These are phyloP conservation scores for Croton laevigatus DNA, from an alignment of 441 rosid genomes.

Conservation along the genomic window DNA sequence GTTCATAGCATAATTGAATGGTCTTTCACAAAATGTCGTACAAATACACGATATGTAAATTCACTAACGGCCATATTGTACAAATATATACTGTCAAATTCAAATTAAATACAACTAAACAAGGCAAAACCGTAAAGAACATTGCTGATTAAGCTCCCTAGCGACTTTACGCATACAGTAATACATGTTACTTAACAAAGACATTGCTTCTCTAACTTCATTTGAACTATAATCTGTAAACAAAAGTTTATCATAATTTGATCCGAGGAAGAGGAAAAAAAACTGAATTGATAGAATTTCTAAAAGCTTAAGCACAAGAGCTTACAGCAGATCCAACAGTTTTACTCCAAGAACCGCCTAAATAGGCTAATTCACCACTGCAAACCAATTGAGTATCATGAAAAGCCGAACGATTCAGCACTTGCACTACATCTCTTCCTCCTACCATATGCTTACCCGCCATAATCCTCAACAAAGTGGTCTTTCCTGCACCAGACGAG, in stretches of 20 bases:
- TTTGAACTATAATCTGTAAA: not conserved
- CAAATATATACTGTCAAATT: too few species aligned
- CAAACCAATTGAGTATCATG: constrained; percentile 79
- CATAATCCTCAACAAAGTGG: constrained; percentile 76
- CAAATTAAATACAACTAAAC: too few species aligned
- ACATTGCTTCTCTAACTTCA: too few species aligned
- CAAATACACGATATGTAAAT: too few species aligned
- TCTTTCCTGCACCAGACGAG: constrained; percentile 50
- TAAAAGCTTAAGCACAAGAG: constrained; percentile 11
- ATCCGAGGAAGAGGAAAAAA: not conserved
- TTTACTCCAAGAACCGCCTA: constrained; percentile 92
- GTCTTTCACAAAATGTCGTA: too few species aligned
- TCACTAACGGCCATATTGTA: too few species aligned
- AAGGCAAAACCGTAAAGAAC: too few species aligned
- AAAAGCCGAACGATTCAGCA: constrained; percentile 75
- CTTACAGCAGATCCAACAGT: constrained; percentile 40
- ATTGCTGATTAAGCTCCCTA: too few species aligned
- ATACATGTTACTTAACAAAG: too few species aligned
- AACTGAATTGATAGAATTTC: not conserved
- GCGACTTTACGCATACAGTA: too few species aligned
- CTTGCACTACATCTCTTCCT: constrained; percentile 76
- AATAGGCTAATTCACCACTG: constrained; percentile 78
- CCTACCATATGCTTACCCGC: constrained; percentile 99
- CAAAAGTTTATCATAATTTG: not conserved
- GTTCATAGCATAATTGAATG: not conserved